Evolutionary conservation across 257 asterid genomes (phyloP).

Genomic region (Vinca minor): DNA sequence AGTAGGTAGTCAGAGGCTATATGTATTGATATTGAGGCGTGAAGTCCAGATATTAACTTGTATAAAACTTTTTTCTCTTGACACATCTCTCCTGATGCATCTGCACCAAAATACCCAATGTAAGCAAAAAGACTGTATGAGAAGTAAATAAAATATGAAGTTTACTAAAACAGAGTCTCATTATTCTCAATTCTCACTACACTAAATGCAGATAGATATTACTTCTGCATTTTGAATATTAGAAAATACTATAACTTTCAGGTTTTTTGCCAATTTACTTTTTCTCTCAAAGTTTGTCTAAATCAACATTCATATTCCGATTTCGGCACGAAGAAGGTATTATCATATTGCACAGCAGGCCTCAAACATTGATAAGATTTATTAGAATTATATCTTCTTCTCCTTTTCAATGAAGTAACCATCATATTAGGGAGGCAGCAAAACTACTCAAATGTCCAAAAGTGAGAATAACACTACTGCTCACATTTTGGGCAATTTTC

Average conservation of each 20-base stretch:
- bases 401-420: neutral
- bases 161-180: neutral
- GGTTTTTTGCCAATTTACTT: neutral
- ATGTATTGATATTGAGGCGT: conserved; percentile 83
- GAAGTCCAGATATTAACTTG: conserved; percentile 91
- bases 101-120: conserved; percentile 33
- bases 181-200: neutral
- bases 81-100: conserved; percentile 75
- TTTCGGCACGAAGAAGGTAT: neutral
- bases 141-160: neutral
- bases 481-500: conserved; percentile 89
- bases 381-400: neutral
- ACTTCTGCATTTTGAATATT: too few relatives aligned
- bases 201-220: neutral
- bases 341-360: neutral
- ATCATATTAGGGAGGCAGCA: neutral
- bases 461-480: conserved; percentile 20
- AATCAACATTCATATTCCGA: neutral
- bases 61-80: conserved; percentile 74
- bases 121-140: neutral
- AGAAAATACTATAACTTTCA: neutral
- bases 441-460: conserved; percentile 1
- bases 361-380: neutral
- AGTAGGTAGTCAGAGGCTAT: conserved; percentile 79
- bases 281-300: neutral